Evolutionary conservation across 768 basidiomycete species (phyloP).

Genomic region (Termitomyces sp.): DNA sequence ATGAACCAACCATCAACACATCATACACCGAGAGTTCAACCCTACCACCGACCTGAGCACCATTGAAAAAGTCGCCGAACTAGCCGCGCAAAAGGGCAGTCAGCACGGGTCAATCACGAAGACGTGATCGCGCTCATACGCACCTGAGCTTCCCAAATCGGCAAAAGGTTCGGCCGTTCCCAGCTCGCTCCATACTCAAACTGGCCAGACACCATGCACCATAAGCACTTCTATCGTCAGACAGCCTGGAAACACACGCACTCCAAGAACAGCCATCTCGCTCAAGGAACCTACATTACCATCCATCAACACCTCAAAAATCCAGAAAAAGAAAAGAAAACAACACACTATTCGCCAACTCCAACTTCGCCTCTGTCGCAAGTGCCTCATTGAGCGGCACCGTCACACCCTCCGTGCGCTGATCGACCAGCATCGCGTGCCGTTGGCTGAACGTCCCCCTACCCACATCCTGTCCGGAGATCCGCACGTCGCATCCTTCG

Average conservation of each 20-base stretch:
- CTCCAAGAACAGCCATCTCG: constrained; percentile 86
- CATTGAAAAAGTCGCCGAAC: constrained; percentile 95
- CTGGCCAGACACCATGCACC: constrained; percentile 29
- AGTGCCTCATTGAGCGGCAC: constrained; percentile 84
- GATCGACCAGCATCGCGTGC: constrained; percentile 92
- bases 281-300: constrained; percentile 70
- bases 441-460: constrained; percentile 87
- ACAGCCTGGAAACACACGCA: constrained; percentile 31
- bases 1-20: neutral
- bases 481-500: constrained; percentile 79
- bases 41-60: constrained; percentile 53
- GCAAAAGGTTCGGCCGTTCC: constrained; percentile 77
- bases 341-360: constrained; percentile 82
- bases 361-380: constrained; percentile 61
- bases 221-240: neutral
- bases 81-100: constrained; percentile 20
- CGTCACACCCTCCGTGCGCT: constrained; percentile 72
- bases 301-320: neutral
- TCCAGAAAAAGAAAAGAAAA: neutral
- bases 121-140: constrained; percentile 5
- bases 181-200: constrained; percentile 92
- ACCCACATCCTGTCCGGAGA: constrained; percentile 93
- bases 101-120: neutral
- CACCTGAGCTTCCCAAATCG: constrained; percentile 93
- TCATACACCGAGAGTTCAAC: neutral